A percentile compares a stretch with the other conserved stretches of the same genome.
These are phyloP conservation scores for Elsinoe fawcettii DNA, from an alignment of 2,329 filamentous ascomycete genomes.

Conservation along the genomic window DNA sequence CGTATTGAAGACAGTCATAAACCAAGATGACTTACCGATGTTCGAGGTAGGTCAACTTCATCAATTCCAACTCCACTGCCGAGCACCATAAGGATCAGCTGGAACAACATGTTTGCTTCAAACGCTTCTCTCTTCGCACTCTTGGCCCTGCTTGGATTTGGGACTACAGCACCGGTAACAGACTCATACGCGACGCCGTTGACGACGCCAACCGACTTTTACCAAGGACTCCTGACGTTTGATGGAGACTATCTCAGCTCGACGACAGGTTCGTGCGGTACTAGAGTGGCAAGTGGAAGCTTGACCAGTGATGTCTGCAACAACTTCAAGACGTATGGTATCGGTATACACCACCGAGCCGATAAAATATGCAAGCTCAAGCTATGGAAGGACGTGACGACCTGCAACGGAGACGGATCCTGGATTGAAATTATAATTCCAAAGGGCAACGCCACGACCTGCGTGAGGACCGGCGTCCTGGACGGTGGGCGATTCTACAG, in stretches of 20 bases:
- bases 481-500: constrained; percentile 22
- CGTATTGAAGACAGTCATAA: background rate
- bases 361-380: constrained; percentile 21
- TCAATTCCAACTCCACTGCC: background rate
- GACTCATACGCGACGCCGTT: background rate
- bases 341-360: constrained; percentile 20
- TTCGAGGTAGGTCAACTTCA: background rate
- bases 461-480: constrained; percentile 21
- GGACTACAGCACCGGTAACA: background rate
- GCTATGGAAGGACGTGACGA: constrained; percentile 19
- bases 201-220: constrained; percentile 14
- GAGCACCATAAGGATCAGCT: background rate
- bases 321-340: constrained; percentile 15
- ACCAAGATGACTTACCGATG: background rate
- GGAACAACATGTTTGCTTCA: background rate
- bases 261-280: constrained; percentile 17
- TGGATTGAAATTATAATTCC: constrained; percentile 15
- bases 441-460: constrained; percentile 15
- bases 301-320: constrained; percentile 19
- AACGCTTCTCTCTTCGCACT: background rate
- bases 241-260: background rate
- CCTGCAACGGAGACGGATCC: constrained; percentile 18
- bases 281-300: constrained; percentile 16
- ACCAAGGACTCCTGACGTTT: constrained; percentile 17
- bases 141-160: background rate